These are phyloP conservation scores for Echinochloa phyllopogon DNA, from an alignment of 176 grass and related monocot species.

Conservation along the genomic window DNA sequence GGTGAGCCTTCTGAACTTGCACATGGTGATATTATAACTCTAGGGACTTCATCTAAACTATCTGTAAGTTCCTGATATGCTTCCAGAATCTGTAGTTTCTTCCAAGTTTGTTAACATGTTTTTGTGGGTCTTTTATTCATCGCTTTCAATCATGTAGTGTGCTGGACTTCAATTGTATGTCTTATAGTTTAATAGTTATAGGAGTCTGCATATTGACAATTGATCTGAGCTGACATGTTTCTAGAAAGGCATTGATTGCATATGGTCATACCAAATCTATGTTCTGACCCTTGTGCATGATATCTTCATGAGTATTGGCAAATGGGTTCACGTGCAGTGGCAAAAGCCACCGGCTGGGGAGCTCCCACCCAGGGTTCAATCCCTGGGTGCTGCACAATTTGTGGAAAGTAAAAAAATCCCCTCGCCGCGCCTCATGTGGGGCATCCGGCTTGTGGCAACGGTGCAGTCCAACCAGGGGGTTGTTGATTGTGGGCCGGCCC, in stretches of 20 bases:
- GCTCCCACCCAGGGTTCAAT: no score
- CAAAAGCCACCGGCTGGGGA: no score
- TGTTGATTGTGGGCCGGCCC: no score
- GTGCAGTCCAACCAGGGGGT: no score
- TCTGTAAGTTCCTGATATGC: constrained; percentile 58
- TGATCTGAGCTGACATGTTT: constrained; percentile 1
- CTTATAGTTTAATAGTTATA: neutral
- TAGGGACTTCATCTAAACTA: constrained; percentile 74
- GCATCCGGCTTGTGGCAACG: no score
- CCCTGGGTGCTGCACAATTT: no score
- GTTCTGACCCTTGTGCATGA: neutral
- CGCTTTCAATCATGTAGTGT: neutral
- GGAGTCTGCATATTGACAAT: neutral
- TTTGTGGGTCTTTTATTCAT: neutral
- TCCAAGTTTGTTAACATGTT: neutral
- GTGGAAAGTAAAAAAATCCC: no score
- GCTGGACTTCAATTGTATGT: neutral
- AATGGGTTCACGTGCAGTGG: no score
- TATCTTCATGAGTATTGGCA: neutral
- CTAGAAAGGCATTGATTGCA: neutral
- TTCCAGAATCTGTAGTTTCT: constrained; percentile 16
- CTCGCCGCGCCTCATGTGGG: no score
- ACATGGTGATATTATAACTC: constrained; percentile 80
- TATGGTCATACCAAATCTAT: constrained; percentile 26
- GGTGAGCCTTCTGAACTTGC: constrained; percentile 69